These are phyloP conservation scores for Rubia occidens DNA, from an alignment of 305 asterid genomes.

Conservation along the genomic window DNA sequence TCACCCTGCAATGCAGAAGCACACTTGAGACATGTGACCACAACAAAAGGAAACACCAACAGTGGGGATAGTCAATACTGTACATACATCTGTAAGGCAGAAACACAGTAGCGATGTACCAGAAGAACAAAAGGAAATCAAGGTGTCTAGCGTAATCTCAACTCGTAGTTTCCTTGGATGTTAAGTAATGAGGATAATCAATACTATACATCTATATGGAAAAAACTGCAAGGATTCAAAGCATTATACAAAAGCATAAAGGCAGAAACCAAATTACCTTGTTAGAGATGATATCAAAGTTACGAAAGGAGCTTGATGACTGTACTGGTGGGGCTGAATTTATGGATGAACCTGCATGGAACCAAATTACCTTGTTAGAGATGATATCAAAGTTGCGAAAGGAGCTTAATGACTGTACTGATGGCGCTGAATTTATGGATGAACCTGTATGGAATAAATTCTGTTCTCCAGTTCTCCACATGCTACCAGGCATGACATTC, in stretches of 20 bases:
- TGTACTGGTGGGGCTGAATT: constrained; percentile 32
- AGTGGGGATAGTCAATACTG: not conserved
- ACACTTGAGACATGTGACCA: constrained; percentile 9
- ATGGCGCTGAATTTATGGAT: constrained; percentile 30
- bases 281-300: constrained; percentile 42
- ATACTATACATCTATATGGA: too few species aligned
- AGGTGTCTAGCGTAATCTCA: not conserved
- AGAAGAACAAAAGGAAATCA: not conserved
- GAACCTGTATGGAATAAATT: constrained; percentile 38
- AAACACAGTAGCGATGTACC: not conserved
- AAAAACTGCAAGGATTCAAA: not conserved
- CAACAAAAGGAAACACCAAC: not conserved
- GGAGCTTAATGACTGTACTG: constrained; percentile 38
- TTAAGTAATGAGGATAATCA: not conserved
- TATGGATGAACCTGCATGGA: constrained; percentile 28
- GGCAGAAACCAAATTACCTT: constrained; percentile 39
- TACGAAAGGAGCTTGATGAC: constrained; percentile 42
- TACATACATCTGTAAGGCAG: too few species aligned
- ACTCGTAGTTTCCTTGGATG: not conserved
- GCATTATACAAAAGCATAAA: not conserved
- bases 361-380: constrained; percentile 47
- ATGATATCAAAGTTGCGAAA: constrained; percentile 42
- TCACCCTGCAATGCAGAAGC: constrained; percentile 38
- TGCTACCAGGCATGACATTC: constrained; percentile 30
- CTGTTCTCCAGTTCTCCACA: constrained; percentile 50